These are phyloP conservation scores for Quercus suber DNA, from an alignment of 306 rosid genomes.

Conservation along the genomic window DNA sequence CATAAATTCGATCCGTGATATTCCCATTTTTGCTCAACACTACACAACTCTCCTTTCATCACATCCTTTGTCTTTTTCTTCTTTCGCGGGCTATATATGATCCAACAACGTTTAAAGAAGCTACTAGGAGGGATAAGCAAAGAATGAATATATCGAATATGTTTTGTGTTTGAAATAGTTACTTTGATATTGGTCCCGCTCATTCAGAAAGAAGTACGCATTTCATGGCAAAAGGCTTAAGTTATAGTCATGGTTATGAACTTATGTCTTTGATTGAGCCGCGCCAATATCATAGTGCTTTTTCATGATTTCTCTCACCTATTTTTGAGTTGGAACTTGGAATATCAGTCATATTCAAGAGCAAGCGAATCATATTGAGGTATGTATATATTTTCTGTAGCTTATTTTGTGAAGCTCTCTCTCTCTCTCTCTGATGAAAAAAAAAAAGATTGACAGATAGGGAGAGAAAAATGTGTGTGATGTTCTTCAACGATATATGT, in stretches of 20 bases:
- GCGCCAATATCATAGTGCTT: slow-evolving; percentile 50
- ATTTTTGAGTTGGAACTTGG: no score
- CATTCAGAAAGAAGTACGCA: slow-evolving; percentile 27
- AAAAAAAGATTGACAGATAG: neutral
- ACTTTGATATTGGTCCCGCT: slow-evolving; percentile 47
- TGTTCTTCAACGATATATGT: no score
- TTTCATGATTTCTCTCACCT: slow-evolving; percentile 9
- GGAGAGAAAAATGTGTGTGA: neutral
- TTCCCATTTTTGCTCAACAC: neutral
- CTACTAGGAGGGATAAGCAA: neutral
- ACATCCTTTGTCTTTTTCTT: neutral
- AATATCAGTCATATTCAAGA: neutral
- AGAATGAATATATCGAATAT: neutral
- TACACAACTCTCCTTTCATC: neutral
- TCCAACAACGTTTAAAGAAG: neutral
- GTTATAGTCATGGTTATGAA: neutral
- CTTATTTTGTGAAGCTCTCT: neutral
- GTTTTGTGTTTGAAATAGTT: slow-evolving; percentile 22
- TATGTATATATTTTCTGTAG: neutral
- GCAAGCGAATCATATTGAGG: neutral
- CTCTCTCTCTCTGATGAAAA: neutral
- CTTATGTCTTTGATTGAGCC: slow-evolving; percentile 42
- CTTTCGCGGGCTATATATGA: no score
- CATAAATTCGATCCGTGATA: neutral
- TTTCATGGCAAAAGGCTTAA: neutral